Conservation (phyloP, 768 basidiomycete genomes). For the Phaffia australis region DNA sequence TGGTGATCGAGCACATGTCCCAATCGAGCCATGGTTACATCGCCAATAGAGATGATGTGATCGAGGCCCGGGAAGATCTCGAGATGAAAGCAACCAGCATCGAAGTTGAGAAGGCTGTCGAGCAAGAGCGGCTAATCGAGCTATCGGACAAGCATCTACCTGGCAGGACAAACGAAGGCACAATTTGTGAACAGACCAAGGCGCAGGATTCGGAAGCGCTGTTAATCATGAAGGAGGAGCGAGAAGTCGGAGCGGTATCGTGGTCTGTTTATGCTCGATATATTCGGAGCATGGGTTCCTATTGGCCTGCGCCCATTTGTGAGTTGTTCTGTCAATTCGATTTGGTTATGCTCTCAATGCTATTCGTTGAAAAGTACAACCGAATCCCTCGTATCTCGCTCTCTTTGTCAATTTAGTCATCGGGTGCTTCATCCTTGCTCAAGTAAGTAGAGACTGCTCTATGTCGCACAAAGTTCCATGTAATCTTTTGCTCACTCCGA, state of each 20-base stretch:
- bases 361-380: no score
- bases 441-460: no score
- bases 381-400: no score
- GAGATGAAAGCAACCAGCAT: slow-evolving; percentile 24
- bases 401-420: no score
- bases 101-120: neutral
- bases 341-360: no score
- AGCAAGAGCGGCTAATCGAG: neutral
- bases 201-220: neutral
- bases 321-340: no score
- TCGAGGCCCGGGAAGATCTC: slow-evolving; percentile 40
- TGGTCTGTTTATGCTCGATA: slow-evolving; percentile 1
- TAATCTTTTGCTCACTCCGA: neutral
- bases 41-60: neutral
- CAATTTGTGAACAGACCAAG: neutral
- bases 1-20: slow-evolving; percentile 62
- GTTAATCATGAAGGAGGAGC: slow-evolving; percentile 20
- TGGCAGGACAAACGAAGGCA: neutral
- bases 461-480: neutral
- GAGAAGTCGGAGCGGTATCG: slow-evolving; percentile 12
- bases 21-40: slow-evolving; percentile 43
- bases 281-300: neutral
- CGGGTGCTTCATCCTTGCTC: no score
- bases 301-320: neutral
- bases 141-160: no score